A percentile compares a stretch with the other conserved stretches of the same genome.
phyloP scores from a whole-genome alignment of 1,139 yeast species.

The Schizosaccharomyces versatilis region DNA sequence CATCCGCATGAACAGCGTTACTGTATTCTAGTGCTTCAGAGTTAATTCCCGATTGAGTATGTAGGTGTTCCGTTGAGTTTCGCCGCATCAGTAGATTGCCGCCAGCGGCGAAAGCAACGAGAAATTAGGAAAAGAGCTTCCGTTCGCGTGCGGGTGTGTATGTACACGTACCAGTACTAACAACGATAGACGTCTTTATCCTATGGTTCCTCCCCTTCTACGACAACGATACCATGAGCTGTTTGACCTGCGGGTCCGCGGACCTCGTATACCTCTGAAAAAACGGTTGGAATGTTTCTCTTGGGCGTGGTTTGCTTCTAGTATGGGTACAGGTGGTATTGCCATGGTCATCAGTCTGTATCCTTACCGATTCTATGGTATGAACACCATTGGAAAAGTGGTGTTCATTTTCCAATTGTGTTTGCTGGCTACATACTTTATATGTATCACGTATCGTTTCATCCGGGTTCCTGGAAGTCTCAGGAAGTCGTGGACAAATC shows the following conservation, averaged over 20 bases:
- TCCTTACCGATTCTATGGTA: conserved; percentile 9
- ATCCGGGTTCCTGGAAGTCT: conserved; percentile 5
- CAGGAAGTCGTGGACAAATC: conserved; percentile 5
- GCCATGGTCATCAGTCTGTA: conserved; percentile 5
- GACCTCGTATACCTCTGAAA: neutral
- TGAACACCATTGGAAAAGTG: conserved; percentile 5
- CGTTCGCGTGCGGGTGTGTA: no score
- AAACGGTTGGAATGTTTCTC: conserved; percentile 6
- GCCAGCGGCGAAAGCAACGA: no score
- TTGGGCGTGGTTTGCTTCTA: conserved; percentile 8
- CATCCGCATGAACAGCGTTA: no score
- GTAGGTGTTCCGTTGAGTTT: no score
- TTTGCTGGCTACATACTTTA: conserved; percentile 1
- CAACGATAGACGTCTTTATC: no score
- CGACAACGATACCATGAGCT: conserved; percentile 1
- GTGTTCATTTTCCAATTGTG: conserved; percentile 6
- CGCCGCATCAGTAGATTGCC: no score
- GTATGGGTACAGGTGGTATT: conserved; percentile 10
- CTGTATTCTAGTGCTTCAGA: no score
- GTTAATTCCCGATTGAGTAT: no score
- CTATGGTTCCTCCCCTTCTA: neutral
- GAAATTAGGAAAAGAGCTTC: no score
- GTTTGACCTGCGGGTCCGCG: conserved; percentile 2
- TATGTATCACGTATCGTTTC: conserved; percentile 5
- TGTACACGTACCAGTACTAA: no score